Percentiles rank a stretch among this genome's conserved stretches.
These are phyloP conservation scores for Wickerhamiella dianesei DNA, from an alignment of 805 yeast genomes.

Conservation along the genomic window DNA sequence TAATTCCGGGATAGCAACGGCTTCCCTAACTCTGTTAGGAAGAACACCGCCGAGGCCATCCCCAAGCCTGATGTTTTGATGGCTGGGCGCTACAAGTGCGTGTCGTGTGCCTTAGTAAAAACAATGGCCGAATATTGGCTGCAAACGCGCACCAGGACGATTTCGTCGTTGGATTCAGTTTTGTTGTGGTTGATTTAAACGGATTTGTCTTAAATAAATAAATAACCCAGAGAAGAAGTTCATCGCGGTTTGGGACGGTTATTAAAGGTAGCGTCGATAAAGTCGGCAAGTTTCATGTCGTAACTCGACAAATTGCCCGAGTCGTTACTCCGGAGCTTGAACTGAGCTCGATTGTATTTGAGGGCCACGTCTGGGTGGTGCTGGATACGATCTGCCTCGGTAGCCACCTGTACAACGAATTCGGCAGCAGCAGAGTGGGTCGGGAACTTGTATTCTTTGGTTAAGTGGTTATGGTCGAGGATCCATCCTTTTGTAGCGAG, in stretches of 20 bases:
- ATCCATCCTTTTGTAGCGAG: constrained; percentile 8
- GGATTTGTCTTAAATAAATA: neutral
- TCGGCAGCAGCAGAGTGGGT: constrained; percentile 18
- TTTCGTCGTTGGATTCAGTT: neutral
- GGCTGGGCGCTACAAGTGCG: neutral
- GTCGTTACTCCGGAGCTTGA: constrained; percentile 17
- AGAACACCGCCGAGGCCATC: constrained; percentile 59
- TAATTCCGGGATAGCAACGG: constrained; percentile 57
- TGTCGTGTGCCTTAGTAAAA: neutral
- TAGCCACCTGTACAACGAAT: constrained; percentile 13
- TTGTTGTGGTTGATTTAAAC: neutral
- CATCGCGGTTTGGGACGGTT: neutral
- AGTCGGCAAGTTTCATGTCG: constrained; percentile 16
- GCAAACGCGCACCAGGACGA: neutral
- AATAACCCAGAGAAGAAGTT: neutral
- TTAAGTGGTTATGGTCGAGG: constrained; percentile 4
- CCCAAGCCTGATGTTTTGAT: neutral
- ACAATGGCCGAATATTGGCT: neutral
- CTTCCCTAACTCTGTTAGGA: constrained; percentile 54
- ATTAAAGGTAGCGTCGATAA: neutral
- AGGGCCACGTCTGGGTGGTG: constrained; percentile 19
- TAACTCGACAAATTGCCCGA: constrained; percentile 8
- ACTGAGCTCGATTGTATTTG: constrained; percentile 13
- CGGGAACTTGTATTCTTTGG: constrained; percentile 11
- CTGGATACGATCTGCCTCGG: constrained; percentile 12